Conservation (phyloP, 2,329 filamentous ascomycete genomes). For the Bipolaris sorokiniana region DNA sequence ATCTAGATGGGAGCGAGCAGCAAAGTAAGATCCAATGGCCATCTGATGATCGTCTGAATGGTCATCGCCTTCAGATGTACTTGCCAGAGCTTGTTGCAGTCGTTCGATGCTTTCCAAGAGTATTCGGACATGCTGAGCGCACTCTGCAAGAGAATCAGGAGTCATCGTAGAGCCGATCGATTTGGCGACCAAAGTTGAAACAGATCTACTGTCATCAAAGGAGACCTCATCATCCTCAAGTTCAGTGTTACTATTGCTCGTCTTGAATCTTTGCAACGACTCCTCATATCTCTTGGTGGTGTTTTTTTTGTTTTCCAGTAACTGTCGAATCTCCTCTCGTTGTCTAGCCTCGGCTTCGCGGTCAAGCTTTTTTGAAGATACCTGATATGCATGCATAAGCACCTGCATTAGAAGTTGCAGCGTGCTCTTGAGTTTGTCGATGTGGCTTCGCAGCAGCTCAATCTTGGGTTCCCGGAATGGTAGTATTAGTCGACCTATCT, state of each 20-base stretch:
- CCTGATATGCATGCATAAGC: slow-evolving; percentile 34
- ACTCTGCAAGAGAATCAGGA: slow-evolving; percentile 27
- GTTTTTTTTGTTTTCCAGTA: slow-evolving; percentile 32
- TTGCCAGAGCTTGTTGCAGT: slow-evolving; percentile 40
- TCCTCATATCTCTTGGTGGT: slow-evolving; percentile 35
- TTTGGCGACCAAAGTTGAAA: slow-evolving; percentile 5
- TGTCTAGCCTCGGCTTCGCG: slow-evolving; percentile 33
- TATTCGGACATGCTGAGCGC: slow-evolving; percentile 31
- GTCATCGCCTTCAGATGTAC: slow-evolving; percentile 50
- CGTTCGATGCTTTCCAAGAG: slow-evolving; percentile 32
- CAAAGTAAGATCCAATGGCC: slow-evolving; percentile 36
- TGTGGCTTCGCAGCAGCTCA: slow-evolving; percentile 35
- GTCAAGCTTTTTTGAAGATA: slow-evolving; percentile 32
- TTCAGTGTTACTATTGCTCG: slow-evolving; percentile 28
- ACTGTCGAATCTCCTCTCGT: slow-evolving; percentile 33
- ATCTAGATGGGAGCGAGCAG: slow-evolving; percentile 23
- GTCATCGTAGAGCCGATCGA: slow-evolving; percentile 31
- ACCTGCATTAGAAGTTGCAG: slow-evolving; percentile 40
- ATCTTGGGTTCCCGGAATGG: slow-evolving; percentile 44
- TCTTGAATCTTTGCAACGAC: slow-evolving; percentile 27
- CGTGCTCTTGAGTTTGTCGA: slow-evolving; percentile 42
- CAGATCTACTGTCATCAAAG: background rate
- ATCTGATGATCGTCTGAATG: slow-evolving; percentile 35
- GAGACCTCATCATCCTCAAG: slow-evolving; percentile 17
- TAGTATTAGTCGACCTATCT: slow-evolving; percentile 31